These are phyloP conservation scores for Linderina pennispora DNA, from an alignment of 192 early-diverging fungal genomes.

Conservation along the genomic window DNA sequence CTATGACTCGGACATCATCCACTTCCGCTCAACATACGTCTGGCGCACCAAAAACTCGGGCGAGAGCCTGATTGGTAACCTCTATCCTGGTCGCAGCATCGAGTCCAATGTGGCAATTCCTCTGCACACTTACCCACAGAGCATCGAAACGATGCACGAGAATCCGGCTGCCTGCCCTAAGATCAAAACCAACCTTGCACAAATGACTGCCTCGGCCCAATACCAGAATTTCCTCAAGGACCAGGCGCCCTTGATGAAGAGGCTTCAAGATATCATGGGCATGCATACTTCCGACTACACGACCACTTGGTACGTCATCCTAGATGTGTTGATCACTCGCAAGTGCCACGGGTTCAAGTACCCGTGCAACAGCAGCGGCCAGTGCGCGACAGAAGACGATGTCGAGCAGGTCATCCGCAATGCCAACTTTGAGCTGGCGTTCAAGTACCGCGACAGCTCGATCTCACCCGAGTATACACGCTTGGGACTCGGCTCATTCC, in stretches of 20 bases:
- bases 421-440: slow-evolving; percentile 24
- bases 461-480: slow-evolving; percentile 16
- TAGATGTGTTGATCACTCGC: slow-evolving; percentile 36
- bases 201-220: slow-evolving; percentile 6
- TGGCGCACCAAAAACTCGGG: slow-evolving; percentile 54
- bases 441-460: slow-evolving; percentile 33
- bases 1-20: slow-evolving; percentile 37
- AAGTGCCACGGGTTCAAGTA: slow-evolving; percentile 25
- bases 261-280: slow-evolving; percentile 23
- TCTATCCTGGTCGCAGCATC: slow-evolving; percentile 40
- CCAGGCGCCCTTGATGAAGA: slow-evolving; percentile 30
- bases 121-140: slow-evolving; percentile 44
- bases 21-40: slow-evolving; percentile 53
- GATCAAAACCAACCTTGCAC: neutral
- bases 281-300: slow-evolving; percentile 15
- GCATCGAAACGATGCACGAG: slow-evolving; percentile 44
- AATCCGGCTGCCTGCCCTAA: slow-evolving; percentile 42
- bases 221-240: slow-evolving; percentile 33
- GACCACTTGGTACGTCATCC: slow-evolving; percentile 21
- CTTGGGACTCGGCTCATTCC: slow-evolving; percentile 42
- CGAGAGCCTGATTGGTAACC: slow-evolving; percentile 39
- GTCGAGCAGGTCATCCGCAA: slow-evolving; percentile 22
- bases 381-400: slow-evolving; percentile 35
- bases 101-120: slow-evolving; percentile 13
- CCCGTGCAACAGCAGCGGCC: slow-evolving; percentile 13